Evolutionary conservation across 441 rosid genomes (phyloP).

Genomic region (Gossypium schwendimanii): DNA sequence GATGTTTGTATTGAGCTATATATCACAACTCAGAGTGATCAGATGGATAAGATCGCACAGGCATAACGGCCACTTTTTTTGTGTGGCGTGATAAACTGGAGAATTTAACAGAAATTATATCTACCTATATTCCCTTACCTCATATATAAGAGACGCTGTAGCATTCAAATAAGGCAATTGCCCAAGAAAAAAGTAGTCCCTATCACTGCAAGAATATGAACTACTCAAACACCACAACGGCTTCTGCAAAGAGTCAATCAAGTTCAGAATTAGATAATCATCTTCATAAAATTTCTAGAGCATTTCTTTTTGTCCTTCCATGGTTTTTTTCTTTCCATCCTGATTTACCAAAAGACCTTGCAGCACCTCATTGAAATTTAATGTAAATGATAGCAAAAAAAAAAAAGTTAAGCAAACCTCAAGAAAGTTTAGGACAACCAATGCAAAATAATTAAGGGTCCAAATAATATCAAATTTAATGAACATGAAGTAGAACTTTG

Average conservation of each 20-base stretch:
- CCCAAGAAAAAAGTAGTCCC: conserved; percentile 76
- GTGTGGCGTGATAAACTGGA: neutral
- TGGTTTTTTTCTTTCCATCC: neutral
- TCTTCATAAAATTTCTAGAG: neutral
- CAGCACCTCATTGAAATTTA: neutral
- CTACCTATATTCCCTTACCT: conserved; percentile 34
- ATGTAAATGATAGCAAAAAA: neutral
- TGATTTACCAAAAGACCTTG: neutral
- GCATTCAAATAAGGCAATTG: conserved; percentile 80
- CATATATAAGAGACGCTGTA: conserved; percentile 58
- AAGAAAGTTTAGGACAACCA: conserved; percentile 64
- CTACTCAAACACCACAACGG: conserved; percentile 74
- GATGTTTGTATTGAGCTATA: neutral
- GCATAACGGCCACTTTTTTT: neutral
- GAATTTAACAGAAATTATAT: neutral
- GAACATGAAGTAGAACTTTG: conserved; percentile 60
- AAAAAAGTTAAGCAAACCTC: conserved; percentile 46
- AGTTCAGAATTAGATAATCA: conserved; percentile 10
- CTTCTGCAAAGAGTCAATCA: conserved; percentile 45
- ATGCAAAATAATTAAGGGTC: conserved; percentile 83
- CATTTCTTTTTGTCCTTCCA: neutral
- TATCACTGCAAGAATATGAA: conserved; percentile 55
- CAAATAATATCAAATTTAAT: conserved; percentile 57
- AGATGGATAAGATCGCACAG: neutral
- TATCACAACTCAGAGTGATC: neutral